Evolutionary conservation across 345 rosid species (phyloP).

Genomic region (Moricandia arvensis): DNA sequence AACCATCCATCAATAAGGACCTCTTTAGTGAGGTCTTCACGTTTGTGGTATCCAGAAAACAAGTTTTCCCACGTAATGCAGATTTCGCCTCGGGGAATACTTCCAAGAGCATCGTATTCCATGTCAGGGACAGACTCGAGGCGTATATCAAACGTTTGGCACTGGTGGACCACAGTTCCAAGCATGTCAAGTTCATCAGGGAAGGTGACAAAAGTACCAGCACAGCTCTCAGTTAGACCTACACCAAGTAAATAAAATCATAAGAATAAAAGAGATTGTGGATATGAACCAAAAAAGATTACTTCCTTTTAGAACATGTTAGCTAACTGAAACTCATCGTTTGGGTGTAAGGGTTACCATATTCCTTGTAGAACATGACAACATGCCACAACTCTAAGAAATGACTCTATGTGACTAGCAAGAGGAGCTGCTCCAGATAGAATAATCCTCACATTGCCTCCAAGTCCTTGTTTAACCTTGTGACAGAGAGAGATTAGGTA

Average conservation of each 20-base stretch:
- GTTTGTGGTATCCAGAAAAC: slow-evolving; percentile 74
- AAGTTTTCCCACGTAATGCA: slow-evolving; percentile 72
- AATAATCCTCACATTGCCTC: slow-evolving; percentile 76
- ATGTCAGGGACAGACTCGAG: slow-evolving; percentile 85
- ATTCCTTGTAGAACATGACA: slow-evolving; percentile 92
- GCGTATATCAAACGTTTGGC: slow-evolving; percentile 75
- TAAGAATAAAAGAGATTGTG: background rate
- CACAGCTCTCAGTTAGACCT: slow-evolving; percentile 92
- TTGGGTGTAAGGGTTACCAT: slow-evolving; percentile 45
- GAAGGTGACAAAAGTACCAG: slow-evolving; percentile 77
- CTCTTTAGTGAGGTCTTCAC: slow-evolving; percentile 83
- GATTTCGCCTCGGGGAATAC: slow-evolving; percentile 75
- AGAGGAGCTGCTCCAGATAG: slow-evolving; percentile 92
- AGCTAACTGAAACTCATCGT: background rate
- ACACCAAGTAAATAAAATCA: slow-evolving; percentile 4
- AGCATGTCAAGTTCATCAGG: slow-evolving; percentile 73
- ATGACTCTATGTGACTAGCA: slow-evolving; percentile 69
- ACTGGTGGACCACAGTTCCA: slow-evolving; percentile 92
- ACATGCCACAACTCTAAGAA: slow-evolving; percentile 88
- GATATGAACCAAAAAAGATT: too few relatives aligned
- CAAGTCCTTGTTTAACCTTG: slow-evolving; percentile 84
- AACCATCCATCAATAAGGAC: slow-evolving; percentile 86
- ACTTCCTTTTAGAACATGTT: background rate
- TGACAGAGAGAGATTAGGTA: slow-evolving; percentile 1
- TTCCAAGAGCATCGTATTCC: slow-evolving; percentile 76